Conservation (phyloP, 2,329 filamentous ascomycete species). For the Xylaria sp. region DNA sequence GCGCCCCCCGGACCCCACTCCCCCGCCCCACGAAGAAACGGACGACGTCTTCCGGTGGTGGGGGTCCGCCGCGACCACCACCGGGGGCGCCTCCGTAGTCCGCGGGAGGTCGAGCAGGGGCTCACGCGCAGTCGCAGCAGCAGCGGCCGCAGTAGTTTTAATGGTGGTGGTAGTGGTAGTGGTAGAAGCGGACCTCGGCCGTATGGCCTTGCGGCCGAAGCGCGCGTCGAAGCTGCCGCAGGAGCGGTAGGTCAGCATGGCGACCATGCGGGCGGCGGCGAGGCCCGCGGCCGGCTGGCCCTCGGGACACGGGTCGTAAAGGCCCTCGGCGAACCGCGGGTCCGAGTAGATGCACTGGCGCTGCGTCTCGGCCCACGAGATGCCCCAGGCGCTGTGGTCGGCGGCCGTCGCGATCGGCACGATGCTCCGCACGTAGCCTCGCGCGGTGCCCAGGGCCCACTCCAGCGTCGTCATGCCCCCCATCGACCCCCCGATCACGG, state of each 20-base stretch:
- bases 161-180: no score
- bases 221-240: constrained; percentile 39
- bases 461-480: constrained; percentile 61
- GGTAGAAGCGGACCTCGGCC: no score
- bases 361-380: constrained; percentile 61
- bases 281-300: constrained; percentile 40
- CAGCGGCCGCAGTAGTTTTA: no score
- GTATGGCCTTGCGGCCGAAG: constrained; percentile 47
- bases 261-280: constrained; percentile 42
- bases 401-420: constrained; percentile 59
- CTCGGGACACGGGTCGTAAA: constrained; percentile 37
- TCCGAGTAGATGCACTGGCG: constrained; percentile 49
- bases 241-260: constrained; percentile 44
- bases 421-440: constrained; percentile 55
- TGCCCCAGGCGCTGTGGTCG: constrained; percentile 60
- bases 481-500: constrained; percentile 61
- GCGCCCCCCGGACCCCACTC: constrained; percentile 16
- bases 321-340: constrained; percentile 37
- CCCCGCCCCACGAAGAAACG: no score
- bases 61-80: not conserved
- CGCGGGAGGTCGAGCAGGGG: constrained; percentile 45
- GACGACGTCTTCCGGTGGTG: constrained; percentile 59
- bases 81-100: constrained; percentile 38
- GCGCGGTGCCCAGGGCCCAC: constrained; percentile 54
- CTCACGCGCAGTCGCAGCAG: constrained; percentile 13